Base-by-base conservation (phyloP, 1,284 basidiomycete species). In the Ceratobasidium sp. region DNA sequence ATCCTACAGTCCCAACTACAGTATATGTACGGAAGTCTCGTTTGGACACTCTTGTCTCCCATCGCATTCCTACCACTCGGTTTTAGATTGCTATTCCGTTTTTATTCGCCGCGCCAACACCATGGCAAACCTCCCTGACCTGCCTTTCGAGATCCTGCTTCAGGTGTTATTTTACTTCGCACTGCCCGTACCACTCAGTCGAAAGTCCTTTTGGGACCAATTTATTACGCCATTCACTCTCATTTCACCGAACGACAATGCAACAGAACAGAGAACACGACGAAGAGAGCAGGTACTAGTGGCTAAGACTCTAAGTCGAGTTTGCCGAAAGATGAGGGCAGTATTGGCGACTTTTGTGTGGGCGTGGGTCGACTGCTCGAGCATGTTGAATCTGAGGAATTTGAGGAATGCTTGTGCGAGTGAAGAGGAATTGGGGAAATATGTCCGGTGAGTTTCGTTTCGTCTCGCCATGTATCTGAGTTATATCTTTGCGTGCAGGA, bases 71-170 rank as follows among this genome's bases (percentile, higher is more conserved):
- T 11, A 41, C 36, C 11, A n/a, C 36, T 41, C 36, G 36, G 36
- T 41, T 41, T 5, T 41, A n/a, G n/a, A n/a, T n/a, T n/a, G n/a
- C n/a, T n/a, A n/a, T n/a, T n/a, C n/a, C n/a, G n/a, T n/a, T n/a
- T n/a, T n/a, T n/a, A n/a, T n/a, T n/a, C n/a, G n/a, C n/a, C n/a
- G n/a, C n/a, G n/a, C n/a, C n/a, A n/a, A n/a, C n/a, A n/a, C n/a
- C n/a, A n/a, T n/a, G n/a, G 54, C 54, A 29, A 56, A 8, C 9
- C 54, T 56, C 54, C 29, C 54, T 6, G 54, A 56, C 29, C 54
- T 56, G 6, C 54, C 54, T 24, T 56, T 24, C n/a, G 54, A 56
- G 22, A 24, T 29, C 54, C n/a, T 56, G 14, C 54, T 56, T 24
- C 54, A 14, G 22, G 29, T 56, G 6, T 29, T 56, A 15, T 56